Evolutionary conservation across 257 asterid genomes (phyloP).

Genomic region (Ajuga chamaepitys): DNA sequence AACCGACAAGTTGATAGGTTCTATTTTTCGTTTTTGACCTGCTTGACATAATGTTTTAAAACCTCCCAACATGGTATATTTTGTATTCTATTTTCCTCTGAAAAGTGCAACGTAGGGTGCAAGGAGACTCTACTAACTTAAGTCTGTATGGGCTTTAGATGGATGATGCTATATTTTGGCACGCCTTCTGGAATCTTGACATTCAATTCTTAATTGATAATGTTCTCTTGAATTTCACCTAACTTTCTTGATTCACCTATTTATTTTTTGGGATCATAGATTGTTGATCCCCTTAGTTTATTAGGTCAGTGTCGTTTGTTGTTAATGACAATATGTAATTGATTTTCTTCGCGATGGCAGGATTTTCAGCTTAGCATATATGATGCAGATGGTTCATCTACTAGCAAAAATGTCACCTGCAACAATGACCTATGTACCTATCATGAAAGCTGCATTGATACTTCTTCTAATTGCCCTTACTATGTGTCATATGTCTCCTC

Average conservation of each 20-base stretch:
- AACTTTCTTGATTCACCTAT: background rate
- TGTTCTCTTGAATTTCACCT: background rate
- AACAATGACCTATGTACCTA: conserved; percentile 45
- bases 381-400: conserved; percentile 51
- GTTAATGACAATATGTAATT: conserved; percentile 1
- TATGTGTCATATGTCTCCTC: conserved; percentile 69
- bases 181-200: background rate
- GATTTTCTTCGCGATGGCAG: conserved; percentile 27
- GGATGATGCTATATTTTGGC: background rate
- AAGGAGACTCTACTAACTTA: background rate
- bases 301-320: background rate
- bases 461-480: conserved; percentile 59
- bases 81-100: background rate
- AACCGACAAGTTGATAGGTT: background rate
- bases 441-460: conserved; percentile 34
- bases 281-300: background rate
- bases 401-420: conserved; percentile 71
- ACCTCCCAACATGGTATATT: background rate
- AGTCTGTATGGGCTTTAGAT: background rate
- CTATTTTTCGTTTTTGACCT: background rate
- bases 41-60: background rate
- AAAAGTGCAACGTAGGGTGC: background rate
- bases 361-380: conserved; percentile 75
- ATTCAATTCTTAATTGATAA: background rate
- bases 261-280: background rate